Evolutionary conservation across 768 basidiomycete genomes (phyloP).

Genomic region (Lactarius pseudohatsudake): DNA sequence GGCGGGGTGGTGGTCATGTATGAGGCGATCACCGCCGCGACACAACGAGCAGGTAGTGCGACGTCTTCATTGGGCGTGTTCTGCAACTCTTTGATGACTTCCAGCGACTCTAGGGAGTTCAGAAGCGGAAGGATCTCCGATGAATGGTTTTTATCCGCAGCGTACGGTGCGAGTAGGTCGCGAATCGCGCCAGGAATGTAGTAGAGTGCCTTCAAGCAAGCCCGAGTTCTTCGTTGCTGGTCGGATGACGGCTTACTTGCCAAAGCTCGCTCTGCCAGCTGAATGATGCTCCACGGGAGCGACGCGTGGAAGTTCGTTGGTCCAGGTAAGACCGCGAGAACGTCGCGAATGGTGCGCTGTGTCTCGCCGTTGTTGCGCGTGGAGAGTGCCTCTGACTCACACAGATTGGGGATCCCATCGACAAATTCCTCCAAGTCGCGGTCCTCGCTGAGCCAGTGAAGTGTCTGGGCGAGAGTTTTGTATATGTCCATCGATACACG

Average conservation of each 20-base stretch:
- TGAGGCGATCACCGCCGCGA: background rate
- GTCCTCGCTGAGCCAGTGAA: background rate
- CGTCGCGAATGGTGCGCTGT: background rate
- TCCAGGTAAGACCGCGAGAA: background rate
- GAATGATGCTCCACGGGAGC: background rate
- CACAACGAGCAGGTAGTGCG: background rate
- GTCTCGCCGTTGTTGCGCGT: rapidly evolving
- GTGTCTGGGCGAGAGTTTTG: background rate
- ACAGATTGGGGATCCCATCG: background rate
- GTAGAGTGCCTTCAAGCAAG: background rate
- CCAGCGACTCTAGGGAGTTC: background rate
- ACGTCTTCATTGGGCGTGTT: background rate
- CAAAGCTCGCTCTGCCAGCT: background rate
- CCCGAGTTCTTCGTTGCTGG: background rate
- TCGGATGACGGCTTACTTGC: rapidly evolving
- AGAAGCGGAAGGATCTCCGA: background rate
- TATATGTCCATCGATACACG: background rate
- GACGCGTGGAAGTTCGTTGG: background rate
- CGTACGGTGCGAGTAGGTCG: background rate
- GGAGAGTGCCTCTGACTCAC: background rate
- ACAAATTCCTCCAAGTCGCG: background rate
- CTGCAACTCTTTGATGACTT: background rate
- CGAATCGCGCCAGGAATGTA: background rate
- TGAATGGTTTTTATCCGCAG: too few species aligned
- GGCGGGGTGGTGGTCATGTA: background rate